phyloP scores from a whole-genome alignment of 306 rosid genomes.

The Inga leiocalycina region DNA sequence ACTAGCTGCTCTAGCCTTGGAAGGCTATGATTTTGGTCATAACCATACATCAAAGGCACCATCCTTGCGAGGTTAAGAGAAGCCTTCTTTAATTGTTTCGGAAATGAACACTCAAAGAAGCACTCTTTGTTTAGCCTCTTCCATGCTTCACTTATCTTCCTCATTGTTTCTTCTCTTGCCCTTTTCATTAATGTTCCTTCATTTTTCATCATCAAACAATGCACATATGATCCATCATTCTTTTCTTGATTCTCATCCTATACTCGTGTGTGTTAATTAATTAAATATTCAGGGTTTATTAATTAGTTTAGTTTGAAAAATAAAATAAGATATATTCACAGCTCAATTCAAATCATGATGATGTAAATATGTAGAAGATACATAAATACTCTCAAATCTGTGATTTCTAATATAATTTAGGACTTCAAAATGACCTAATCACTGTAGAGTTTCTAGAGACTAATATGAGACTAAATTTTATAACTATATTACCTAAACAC shows the following conservation, averaged over 20 bases:
- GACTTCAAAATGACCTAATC: too few relatives aligned
- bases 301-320: too few relatives aligned
- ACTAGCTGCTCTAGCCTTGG: conserved; percentile 38
- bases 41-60: conserved; percentile 58
- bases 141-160: conserved; percentile 52
- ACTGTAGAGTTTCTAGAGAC: too few relatives aligned
- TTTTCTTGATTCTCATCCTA: conserved; percentile 63
- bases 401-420: too few relatives aligned
- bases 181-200: neutral
- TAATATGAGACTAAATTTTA: too few relatives aligned
- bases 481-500: too few relatives aligned
- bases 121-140: conserved; percentile 53
- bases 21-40: conserved; percentile 50
- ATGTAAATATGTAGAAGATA: too few relatives aligned
- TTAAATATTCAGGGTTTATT: too few relatives aligned
- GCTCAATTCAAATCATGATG: too few relatives aligned
- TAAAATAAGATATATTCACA: too few relatives aligned
- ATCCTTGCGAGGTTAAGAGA: conserved; percentile 60
- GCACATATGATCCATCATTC: conserved; percentile 57
- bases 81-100: conserved; percentile 22
- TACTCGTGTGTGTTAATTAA: too few relatives aligned
- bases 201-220: conserved; percentile 43
- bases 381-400: too few relatives aligned
- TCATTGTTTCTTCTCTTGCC: conserved; percentile 31
- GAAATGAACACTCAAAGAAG: conserved; percentile 34